A percentile compares a stretch with the other conserved stretches of the same genome.
These are phyloP conservation scores for Trichophyton mentagrophytes DNA, from an alignment of 2,329 filamentous ascomycete species.

Conservation along the genomic window DNA sequence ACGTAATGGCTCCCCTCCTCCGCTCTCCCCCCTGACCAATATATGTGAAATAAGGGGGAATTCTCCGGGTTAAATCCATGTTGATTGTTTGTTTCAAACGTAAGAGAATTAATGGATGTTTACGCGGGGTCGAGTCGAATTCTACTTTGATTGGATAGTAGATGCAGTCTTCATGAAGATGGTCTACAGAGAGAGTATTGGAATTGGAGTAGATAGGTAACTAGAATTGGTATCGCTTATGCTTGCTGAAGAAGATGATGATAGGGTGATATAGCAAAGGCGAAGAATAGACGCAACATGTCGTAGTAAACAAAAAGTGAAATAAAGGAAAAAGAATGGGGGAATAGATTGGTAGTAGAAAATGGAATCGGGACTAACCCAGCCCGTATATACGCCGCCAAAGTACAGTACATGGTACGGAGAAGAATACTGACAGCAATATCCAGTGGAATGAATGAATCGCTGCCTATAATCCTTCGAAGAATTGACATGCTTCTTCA, in stretches of 20 bases:
- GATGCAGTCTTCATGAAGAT: neutral
- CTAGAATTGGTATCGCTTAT: neutral
- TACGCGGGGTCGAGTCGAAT: too few species aligned
- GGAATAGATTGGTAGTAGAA: too few species aligned
- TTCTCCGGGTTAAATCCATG: slow-evolving; percentile 1
- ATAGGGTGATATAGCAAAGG: neutral
- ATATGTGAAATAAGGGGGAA: neutral
- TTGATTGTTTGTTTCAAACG: neutral
- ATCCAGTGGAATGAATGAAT: neutral
- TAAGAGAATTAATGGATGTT: neutral
- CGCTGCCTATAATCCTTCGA: slow-evolving; percentile 37
- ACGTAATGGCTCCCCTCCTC: neutral
- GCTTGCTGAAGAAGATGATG: neutral
- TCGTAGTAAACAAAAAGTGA: too few species aligned
- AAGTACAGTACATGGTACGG: neutral
- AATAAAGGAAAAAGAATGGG: too few species aligned
- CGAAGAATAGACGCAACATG: neutral
- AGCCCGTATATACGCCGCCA: too few species aligned
- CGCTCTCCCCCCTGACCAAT: neutral
- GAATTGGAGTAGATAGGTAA: neutral
- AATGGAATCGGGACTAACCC: too few species aligned
- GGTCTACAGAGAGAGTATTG: neutral
- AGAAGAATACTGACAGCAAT: neutral
- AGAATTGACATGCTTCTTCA: slow-evolving; percentile 65
- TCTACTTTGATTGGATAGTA: neutral